Base-by-base conservation (phyloP, 306 rosid genomes). In the Rosa persica region DNA sequence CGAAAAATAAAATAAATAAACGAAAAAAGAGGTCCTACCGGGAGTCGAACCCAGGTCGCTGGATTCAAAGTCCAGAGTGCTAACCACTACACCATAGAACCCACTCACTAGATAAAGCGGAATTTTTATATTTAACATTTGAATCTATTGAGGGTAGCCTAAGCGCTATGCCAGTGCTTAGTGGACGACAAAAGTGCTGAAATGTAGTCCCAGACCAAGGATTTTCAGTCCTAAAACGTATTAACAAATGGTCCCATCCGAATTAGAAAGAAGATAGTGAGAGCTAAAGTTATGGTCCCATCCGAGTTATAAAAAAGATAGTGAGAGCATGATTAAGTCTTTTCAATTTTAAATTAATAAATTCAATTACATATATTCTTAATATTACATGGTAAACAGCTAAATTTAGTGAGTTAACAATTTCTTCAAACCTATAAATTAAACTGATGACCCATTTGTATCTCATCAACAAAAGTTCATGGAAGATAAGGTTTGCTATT, bases 21-120 rank as follows among this genome's bases (percentile, higher is more conserved):
- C 34, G 34, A 0, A 12, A 69, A 48, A 43, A 12, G 0, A 83
- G 87, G 87, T 83, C 87, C 87, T 83, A 80, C 87, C 87, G 84
- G 87, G 87, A 83, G 81, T 83, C 87, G 87, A 83, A 83, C 87
- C 87, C 85, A 82, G 85, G 85, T 82, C 85, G 85, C 85, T 82
- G 85, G 85, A 82, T 82, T 82, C 85, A 82, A 83, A 83, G 87
- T 83, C 87, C 87, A 83, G 87, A 83, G 87, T 83, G 87, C 87
- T 83, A 83, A 83, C 87, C 87, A 83, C 87, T 83, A 83, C 87
- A 83, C 87, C 87, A 83, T 83, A 83, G 87, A 83, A 83, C 84
- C 87, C 6, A 38, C 1, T 12, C 5, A 6, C 0, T 0, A 38
- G 0, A 1, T 5, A 5, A 30, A 15, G 11, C 43, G 0, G 4